Base-by-base conservation (phyloP, 331 rosid genomes). In the Malus hybrid region DNA sequence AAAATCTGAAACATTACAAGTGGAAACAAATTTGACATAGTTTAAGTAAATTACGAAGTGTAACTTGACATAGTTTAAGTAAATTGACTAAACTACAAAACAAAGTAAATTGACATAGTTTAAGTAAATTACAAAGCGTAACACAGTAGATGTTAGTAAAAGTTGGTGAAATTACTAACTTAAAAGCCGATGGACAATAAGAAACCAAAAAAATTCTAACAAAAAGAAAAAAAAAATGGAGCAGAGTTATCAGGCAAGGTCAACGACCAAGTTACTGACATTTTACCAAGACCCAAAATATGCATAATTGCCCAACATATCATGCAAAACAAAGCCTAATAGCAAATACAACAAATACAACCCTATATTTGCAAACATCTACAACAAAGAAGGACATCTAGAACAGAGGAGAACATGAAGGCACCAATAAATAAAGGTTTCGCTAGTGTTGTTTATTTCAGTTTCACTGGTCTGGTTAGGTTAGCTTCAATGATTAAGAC, bases 1-100 rank as follows among this genome's bases (percentile, higher is more conserved):
- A 89, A 92, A 68, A 95, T 87, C 99, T 95, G 93, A 81, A 79
- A 73, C 72, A 73, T 65, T 19, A 76, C 32, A 67, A 70, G 62
- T 13, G 67, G 54, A 73, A 55, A 16, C 50, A 65, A 33, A 42
- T 59, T 46, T 68, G 13, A 60, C 34, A 44, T 27, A 64, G 13
- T 29, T 28, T 36, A 48, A 44, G 39, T 50, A 64, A 60, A 32
- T 70, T 81, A 52, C 10, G 16, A 73, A 22, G 50, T 2, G 31
- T 57, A 57, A 57, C n/a, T 16, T 10, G 73, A 74, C 34, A 44
- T 27, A 64, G 13, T 29, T 28, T 36, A 48, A 44, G 39, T 50
- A 64, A 60, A 32, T 70, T 81, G 24, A 22, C 24, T 22, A 24
- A 19, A 11, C 31, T 2, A 67, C 10, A 67, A 22, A 22, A 67